Evolutionary conservation across 2,329 filamentous ascomycete species (phyloP).

Genomic region (Plenodomus biglobosus): DNA sequence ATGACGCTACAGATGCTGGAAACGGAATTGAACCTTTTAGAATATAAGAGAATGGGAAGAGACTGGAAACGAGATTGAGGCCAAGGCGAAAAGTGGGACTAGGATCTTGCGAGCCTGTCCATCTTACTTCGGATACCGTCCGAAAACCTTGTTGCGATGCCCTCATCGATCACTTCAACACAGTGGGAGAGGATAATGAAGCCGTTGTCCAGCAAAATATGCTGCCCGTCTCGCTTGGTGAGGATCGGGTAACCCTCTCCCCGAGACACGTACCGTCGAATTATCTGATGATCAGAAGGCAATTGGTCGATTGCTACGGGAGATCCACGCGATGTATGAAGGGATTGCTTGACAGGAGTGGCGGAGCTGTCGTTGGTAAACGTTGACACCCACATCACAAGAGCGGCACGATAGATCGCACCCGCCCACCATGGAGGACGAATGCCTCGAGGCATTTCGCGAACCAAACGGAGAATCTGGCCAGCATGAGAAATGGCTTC

Average conservation of each 20-base stretch:
- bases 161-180: conserved; percentile 57
- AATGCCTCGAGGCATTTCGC: conserved; percentile 60
- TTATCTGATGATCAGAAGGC: conserved; percentile 53
- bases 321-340: conserved; percentile 20
- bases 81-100: not conserved
- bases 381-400: conserved; percentile 53
- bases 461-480: conserved; percentile 64
- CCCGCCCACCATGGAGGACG: conserved; percentile 72
- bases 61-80: conserved; percentile 1
- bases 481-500: conserved; percentile 69
- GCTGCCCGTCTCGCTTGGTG: conserved; percentile 53
- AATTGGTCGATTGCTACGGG: conserved; percentile 52
- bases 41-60: conserved; percentile 6
- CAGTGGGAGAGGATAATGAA: conserved; percentile 55
- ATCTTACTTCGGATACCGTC: conserved; percentile 59
- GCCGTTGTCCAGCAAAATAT: conserved; percentile 51
- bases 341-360: conserved; percentile 15
- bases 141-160: conserved; percentile 54
- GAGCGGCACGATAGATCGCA: conserved; percentile 64
- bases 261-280: conserved; percentile 56
- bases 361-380: conserved; percentile 54
- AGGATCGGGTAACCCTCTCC: conserved; percentile 57
- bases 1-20: conserved; percentile 2
- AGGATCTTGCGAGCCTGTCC: conserved; percentile 47
- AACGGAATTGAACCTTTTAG: not conserved